Evolutionary conservation across 192 early-diverging fungal species (phyloP), one percentile per base, ranked within the genome.

Genomic region (Coemansia sp.): DNA sequence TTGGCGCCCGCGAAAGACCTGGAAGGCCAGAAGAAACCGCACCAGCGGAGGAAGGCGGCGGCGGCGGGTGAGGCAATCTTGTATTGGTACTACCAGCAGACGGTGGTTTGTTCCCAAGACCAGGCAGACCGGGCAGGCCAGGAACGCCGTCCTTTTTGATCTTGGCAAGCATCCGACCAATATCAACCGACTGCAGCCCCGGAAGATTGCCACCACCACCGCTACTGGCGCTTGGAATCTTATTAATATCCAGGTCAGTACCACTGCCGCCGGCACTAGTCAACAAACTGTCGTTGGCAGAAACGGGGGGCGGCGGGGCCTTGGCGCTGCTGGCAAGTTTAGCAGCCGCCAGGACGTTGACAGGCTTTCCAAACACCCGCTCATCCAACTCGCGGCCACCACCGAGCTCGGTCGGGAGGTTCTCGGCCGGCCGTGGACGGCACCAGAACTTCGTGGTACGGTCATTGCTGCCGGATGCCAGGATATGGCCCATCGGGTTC

Each of bases 391-490:
- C 79, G 18, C 18, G 23, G 26, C 62, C 67, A 1, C 70, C 79
- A 1, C 70, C 79, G 58, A 83, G 61, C 56, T 77, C 75, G 0
- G 81, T 83, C 4, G 71, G 76, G 41, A 83, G 56, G 37, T 72
- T 62, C 41, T 84, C 81, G 56, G 93, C 98, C 6, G 98, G 98
- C 15, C 98, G 85, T 40, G 94, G 92, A 23, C 96, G 84, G 18
- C 93, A 91, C 96, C 96, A 99, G 71, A 98, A 97, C 23, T 93
- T 88, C 11, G 96, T 98, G 0, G 95, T 92, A 63, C 96, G 93
- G 72, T 99, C 98, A 66, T 98, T 99, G 18, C 93, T 95, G 32
- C 95, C 95, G 0, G 94, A 92, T 0, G 93, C 94, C 21, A 99
- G 81, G 8, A 98, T 87, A 72, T 99, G 98, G 8, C 98, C 98